Evolutionary conservation across 1,284 basidiomycete species (phyloP).

Genomic region (Meripilus lineatus): DNA sequence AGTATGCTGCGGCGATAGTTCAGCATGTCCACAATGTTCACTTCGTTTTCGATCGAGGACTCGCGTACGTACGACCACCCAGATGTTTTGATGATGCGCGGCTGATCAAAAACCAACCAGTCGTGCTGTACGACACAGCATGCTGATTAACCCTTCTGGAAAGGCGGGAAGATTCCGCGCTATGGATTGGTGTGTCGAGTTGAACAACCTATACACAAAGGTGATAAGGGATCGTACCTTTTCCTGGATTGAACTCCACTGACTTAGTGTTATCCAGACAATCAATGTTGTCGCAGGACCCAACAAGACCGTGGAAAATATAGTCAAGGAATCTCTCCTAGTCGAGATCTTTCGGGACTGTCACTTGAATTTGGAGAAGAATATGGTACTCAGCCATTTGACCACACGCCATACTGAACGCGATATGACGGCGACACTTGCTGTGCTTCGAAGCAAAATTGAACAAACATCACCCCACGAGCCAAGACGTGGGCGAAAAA

Average conservation of each 20-base stretch:
- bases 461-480: constrained; percentile 15
- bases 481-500: constrained; percentile 15
- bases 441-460: constrained; percentile 18
- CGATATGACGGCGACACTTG: constrained; percentile 25
- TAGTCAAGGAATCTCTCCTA: constrained; percentile 28
- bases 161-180: neutral
- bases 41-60: constrained; percentile 12
- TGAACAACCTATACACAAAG: neutral
- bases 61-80: constrained; percentile 11
- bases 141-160: constrained; percentile 7
- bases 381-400: constrained; percentile 22
- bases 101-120: constrained; percentile 6
- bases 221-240: neutral
- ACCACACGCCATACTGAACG: constrained; percentile 23
- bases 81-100: neutral
- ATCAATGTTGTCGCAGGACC: constrained; percentile 11
- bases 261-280: neutral
- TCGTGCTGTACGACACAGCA: constrained; percentile 22
- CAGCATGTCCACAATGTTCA: constrained; percentile 16
- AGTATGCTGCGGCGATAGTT: constrained; percentile 25
- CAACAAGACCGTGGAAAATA: constrained; percentile 23
- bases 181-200: neutral
- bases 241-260: neutral
- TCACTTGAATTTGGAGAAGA: constrained; percentile 21
- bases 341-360: constrained; percentile 25